These are phyloP conservation scores for Sclerotinia minor DNA, from an alignment of 2,329 filamentous ascomycete genomes.

Conservation along the genomic window DNA sequence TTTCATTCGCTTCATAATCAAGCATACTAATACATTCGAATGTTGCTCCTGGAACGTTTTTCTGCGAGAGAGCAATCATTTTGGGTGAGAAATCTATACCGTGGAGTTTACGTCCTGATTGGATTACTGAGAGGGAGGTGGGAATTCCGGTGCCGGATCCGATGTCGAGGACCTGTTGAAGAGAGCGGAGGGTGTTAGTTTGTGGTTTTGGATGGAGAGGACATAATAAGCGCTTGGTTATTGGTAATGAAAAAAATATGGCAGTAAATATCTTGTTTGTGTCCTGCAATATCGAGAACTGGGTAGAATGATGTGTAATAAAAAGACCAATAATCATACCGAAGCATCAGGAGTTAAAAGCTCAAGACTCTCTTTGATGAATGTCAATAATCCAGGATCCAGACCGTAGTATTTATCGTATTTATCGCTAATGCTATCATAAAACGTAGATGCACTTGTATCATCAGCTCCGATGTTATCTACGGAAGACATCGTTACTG, in stretches of 20 bases:
- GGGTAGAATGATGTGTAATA: background rate
- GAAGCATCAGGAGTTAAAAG: background rate
- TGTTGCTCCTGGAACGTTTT: background rate
- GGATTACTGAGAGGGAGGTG: background rate
- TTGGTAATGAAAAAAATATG: background rate
- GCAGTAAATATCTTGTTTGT: background rate
- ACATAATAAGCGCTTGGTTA: too few relatives aligned
- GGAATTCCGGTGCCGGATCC: constrained; percentile 7
- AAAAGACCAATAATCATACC: background rate
- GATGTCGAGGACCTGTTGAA: background rate
- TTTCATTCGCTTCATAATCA: background rate
- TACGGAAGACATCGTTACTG: background rate
- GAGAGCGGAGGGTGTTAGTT: background rate
- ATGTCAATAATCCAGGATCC: background rate
- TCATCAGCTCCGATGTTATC: background rate
- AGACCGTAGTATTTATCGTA: background rate
- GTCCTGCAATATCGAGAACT: background rate
- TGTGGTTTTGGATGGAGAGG: too few relatives aligned
- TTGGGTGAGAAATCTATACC: background rate
- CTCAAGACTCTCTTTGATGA: background rate
- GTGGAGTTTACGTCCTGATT: constrained; percentile 1
- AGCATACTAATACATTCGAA: background rate
- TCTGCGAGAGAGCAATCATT: background rate
- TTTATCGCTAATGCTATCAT: background rate
- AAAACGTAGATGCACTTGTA: background rate